Base-by-base conservation (phyloP, 495 filamentous ascomycete genomes). In the Aspergillus leporis region DNA sequence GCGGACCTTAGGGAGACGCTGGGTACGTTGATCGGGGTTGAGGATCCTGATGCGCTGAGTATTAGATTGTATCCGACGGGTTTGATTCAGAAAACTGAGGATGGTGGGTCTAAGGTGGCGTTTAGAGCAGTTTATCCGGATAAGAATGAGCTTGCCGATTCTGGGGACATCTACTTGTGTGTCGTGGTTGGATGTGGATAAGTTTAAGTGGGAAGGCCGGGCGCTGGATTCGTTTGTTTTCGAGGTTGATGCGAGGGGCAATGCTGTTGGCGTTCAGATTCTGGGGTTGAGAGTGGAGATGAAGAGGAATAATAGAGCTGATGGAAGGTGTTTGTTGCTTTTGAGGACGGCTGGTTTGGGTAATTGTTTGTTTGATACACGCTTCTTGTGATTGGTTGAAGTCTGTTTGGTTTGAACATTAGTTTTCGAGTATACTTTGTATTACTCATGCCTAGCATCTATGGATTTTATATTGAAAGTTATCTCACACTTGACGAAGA, bases 171-270 rank as follows among this genome's bases (percentile, higher is more conserved):
- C 63, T 38, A 63, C 67, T 43, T 83, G 80, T 64, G 74, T 76
- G 5, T 77, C 77, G 7, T 83, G 81, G 81, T 68, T 76, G 12
- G 65, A 64, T 23, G 68, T 84, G 46, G 83, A 81, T 60, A 63
- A 64, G 34, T 67, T 70, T 0, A 68, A 71, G 51, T 82, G 75
- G 53, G 74, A 72, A 19, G 69, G 71, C 16, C 68, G 66, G 55
- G 70, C 73, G 47, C 60, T 85, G 19, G 82, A 84, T 57, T 71
- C 79, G 70, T 81, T 85, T 58, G 63, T 81, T 8, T 84, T 85
- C 56, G 66, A 66, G 8, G n/a, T 82, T 13, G 72, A 72, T 51
- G 46, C 12, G 4, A 57, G 66, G 13, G 79, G 76, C 13, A 73
- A 64, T 51, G 78, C 76, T 52, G 59, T 72, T 34, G 70, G 74